These are phyloP conservation scores for Lipomyces japonicus DNA, from an alignment of 805 yeast species.

Conservation along the genomic window DNA sequence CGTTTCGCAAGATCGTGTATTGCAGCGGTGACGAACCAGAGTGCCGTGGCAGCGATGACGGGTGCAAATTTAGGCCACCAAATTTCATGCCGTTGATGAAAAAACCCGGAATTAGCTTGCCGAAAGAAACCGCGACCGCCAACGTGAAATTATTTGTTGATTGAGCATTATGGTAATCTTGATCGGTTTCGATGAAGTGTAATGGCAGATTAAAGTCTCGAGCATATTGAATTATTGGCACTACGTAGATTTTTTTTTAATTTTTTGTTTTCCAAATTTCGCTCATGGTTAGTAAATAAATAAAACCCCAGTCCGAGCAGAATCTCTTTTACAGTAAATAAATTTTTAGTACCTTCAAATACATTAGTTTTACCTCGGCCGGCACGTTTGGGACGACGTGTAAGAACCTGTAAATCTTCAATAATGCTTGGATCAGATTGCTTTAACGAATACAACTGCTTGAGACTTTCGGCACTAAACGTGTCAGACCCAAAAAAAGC, in stretches of 20 bases:
- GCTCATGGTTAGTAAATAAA: no score
- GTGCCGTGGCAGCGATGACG: constrained; percentile 76
- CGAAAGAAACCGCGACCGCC: constrained; percentile 90
- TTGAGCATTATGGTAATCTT: constrained; percentile 38
- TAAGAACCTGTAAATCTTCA: constrained; percentile 51
- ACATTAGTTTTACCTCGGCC: constrained; percentile 52
- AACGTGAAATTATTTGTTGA: constrained; percentile 46
- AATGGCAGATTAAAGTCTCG: constrained; percentile 35
- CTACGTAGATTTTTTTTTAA: constrained; percentile 2
- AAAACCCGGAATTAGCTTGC: constrained; percentile 65
- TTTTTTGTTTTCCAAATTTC: background rate
- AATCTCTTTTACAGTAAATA: no score
- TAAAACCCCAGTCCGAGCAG: no score
- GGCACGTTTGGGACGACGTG: constrained; percentile 56
- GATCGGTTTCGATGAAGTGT: constrained; percentile 50
- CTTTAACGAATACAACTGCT: constrained; percentile 36
- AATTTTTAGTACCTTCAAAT: constrained; percentile 53
- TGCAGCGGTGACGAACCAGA: constrained; percentile 92
- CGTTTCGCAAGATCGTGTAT: constrained; percentile 63
- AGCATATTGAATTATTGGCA: constrained; percentile 15
- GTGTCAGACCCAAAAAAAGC: constrained; percentile 76
- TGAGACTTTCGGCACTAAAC: constrained; percentile 58
- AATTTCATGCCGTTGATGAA: constrained; percentile 49
- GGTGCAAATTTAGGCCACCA: constrained; percentile 89
- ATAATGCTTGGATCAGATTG: constrained; percentile 27